A percentile compares a stretch with the other conserved stretches of the same genome.
Conservation (phyloP, 2,329 filamentous ascomycete species). For the Calonectria leucothoes region DNA sequence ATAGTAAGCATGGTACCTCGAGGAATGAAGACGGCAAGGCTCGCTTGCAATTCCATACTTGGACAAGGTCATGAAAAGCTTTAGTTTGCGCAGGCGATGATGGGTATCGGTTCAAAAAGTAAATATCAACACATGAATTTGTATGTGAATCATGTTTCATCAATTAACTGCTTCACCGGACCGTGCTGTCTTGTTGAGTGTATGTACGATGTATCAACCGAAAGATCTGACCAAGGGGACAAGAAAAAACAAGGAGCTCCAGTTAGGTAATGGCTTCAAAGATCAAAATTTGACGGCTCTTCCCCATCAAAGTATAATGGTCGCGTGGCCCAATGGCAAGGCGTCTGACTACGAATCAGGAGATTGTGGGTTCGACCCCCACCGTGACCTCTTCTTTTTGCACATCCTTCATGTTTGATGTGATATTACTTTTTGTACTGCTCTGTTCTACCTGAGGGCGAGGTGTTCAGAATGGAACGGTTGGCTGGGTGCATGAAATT, state of each 20-base stretch:
- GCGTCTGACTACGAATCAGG: conserved; percentile 50
- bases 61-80: neutral
- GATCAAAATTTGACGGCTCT: neutral
- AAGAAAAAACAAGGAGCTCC: neutral
- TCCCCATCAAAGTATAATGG: neutral
- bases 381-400: conserved; percentile 28
- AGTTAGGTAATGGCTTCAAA: neutral
- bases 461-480: neutral
- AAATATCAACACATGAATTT: neutral
- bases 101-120: neutral
- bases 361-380: conserved; percentile 48
- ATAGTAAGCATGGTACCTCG: conserved; percentile 33
- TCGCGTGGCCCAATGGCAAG: conserved; percentile 47
- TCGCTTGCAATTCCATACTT: neutral
- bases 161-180: neutral
- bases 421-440: neutral
- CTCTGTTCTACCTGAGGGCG: neutral
- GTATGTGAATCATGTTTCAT: neutral
- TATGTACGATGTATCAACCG: too few relatives aligned
- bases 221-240: too few relatives aligned
- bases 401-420: neutral
- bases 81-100: neutral
- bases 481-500: neutral
- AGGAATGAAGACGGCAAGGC: neutral
- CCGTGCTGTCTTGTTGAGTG: too few relatives aligned